Evolutionary conservation across 495 filamentous ascomycete genomes (phyloP), one percentile per base, ranked within the genome.

Genomic region (Amphirosellinia nigrospora): DNA sequence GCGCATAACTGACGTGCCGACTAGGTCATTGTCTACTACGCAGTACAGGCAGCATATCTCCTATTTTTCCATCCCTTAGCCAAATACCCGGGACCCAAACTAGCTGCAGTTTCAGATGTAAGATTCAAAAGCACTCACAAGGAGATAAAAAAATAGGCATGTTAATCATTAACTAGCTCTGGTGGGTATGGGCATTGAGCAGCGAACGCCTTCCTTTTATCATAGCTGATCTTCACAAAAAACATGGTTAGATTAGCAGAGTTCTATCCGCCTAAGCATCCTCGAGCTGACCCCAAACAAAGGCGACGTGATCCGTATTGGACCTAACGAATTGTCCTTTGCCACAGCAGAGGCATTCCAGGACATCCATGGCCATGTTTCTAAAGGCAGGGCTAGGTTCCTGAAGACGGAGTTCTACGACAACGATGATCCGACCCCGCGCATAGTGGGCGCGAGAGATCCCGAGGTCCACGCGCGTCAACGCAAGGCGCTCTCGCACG

Each of bases 401-500:
- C 32, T 64, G 19, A 70, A 70, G 34, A 41, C 68, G 7, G 68
- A 64, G 11, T 64, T 70, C 46, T 70, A 70, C n/a, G 43, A 64
- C 1, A 70, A 64, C 23, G 60, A 65, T 4, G 68, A 70, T 15
- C 56, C 66, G 13, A 53, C 46, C 10, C 68, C 68, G 26, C 68
- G 60, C 1, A 58, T 70, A 4, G 36, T 30, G 26, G 60, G 36
- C 28, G 68, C 41, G 38, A 55, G 68, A 28, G 68, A 70, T 30
- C 62, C 61, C 6, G 72, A 71, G 23, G 46, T 75, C 48, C 80
- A 82, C 65, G 72, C 71, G 2, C 59, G 71, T n/a, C 73, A 82
- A 46, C 78, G 85, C 1, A 73, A 77, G 46, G 59, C 81, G 2
- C 73, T 86, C 9, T 78, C 82, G 0, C 80, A 84, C 58, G 83